Evolutionary conservation across 2,329 filamentous ascomycete genomes (phyloP).

Genomic region (Bipolaris cookei): DNA sequence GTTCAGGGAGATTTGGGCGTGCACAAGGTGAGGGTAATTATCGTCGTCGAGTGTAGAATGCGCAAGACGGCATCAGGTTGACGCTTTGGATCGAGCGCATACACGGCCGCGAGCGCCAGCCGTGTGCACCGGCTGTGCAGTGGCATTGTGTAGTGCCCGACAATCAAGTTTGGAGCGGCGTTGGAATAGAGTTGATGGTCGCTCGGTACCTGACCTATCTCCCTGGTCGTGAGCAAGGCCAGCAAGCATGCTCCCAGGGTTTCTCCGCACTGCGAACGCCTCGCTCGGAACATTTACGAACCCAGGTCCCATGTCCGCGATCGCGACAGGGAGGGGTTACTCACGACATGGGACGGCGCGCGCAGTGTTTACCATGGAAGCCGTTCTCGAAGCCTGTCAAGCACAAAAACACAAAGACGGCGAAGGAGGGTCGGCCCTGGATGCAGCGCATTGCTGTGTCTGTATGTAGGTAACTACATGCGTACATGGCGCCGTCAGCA

Average conservation of each 20-base stretch:
- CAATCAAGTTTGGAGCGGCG: conserved; percentile 22
- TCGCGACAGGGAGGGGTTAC: conserved; percentile 37
- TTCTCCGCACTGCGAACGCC: conserved; percentile 50
- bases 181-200: conserved; percentile 47
- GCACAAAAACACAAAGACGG: conserved; percentile 4
- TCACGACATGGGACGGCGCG: conserved; percentile 29
- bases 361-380: conserved; percentile 22
- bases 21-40: conserved; percentile 17
- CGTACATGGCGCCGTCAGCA: background rate
- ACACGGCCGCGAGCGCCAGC: background rate
- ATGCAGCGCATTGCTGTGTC: conserved; percentile 21
- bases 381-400: conserved; percentile 39
- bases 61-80: conserved; percentile 5
- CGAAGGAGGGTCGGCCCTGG: conserved; percentile 14
- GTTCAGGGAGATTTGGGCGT: conserved; percentile 17
- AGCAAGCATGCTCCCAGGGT: conserved; percentile 44
- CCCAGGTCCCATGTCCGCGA: conserved; percentile 49
- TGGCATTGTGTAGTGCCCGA: conserved; percentile 6
- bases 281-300: conserved; percentile 48
- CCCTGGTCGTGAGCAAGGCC: conserved; percentile 46
- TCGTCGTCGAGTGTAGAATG: conserved; percentile 8
- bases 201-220: conserved; percentile 46
- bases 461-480: too few species aligned
- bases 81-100: background rate
- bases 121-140: background rate